Percentiles rank a stretch among this genome's conserved stretches.
Conservation (phyloP, 495 filamentous ascomycete genomes). For the Parmelia sp. region DNA sequence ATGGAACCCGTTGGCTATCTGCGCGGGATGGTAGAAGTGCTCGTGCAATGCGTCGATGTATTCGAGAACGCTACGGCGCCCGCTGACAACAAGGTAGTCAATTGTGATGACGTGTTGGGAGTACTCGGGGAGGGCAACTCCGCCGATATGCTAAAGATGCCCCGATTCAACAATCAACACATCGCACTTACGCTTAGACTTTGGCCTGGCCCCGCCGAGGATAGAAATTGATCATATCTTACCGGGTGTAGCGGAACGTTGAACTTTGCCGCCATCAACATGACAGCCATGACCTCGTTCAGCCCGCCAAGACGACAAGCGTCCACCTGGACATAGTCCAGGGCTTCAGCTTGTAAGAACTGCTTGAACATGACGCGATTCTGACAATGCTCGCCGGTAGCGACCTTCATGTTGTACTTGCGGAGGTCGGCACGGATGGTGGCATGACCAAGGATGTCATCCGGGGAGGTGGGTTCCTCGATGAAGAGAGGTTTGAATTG, state of each 20-base stretch:
- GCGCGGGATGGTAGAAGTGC: conserved; percentile 77
- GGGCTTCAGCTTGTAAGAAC: conserved; percentile 20
- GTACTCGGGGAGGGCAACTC: conserved; percentile 88
- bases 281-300: conserved; percentile 87
- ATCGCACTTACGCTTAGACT: background rate
- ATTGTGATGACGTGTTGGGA: conserved; percentile 91
- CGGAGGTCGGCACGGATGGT: background rate
- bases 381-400: background rate
- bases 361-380: background rate
- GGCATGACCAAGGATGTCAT: background rate
- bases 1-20: conserved; percentile 80
- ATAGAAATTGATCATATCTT: background rate
- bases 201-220: background rate
- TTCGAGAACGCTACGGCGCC: conserved; percentile 75
- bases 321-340: conserved; percentile 87
- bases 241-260: conserved; percentile 8
- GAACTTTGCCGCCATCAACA: conserved; percentile 81
- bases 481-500: background rate
- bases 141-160: conserved; percentile 48
- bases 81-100: conserved; percentile 84
- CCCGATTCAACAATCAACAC: background rate
- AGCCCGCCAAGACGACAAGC: conserved; percentile 88
- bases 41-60: conserved; percentile 93
- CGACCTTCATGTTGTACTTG: background rate
- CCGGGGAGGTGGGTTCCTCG: background rate